These are phyloP conservation scores for Backusella tuberculispora DNA, from an alignment of 192 early-diverging fungal genomes.

Conservation along the genomic window DNA sequence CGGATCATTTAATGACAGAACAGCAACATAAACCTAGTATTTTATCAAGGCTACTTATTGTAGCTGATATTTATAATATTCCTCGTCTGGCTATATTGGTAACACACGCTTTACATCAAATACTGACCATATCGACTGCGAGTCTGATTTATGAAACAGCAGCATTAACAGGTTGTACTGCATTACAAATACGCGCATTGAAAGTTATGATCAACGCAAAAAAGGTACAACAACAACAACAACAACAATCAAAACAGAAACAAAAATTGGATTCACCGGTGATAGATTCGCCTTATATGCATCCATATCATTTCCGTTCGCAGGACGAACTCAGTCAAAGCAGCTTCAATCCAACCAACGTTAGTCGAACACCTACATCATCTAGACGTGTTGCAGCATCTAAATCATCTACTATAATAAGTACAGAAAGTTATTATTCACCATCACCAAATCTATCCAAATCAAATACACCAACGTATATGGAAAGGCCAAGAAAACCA, in stretches of 20 bases:
- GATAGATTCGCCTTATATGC: neutral
- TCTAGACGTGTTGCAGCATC: neutral
- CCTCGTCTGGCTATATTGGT: conserved; percentile 55
- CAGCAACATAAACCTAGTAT: conserved; percentile 66
- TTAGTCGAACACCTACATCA: neutral
- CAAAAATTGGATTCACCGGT: neutral
- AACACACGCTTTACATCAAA: conserved; percentile 61
- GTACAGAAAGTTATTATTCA: neutral
- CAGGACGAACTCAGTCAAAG: neutral
- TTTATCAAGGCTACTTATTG: conserved; percentile 59
- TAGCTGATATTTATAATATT: conserved; percentile 62
- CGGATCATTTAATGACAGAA: conserved; percentile 58
- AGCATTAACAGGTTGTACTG: conserved; percentile 59
- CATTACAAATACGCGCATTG: conserved; percentile 62
- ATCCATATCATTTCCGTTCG: neutral
- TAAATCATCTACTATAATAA: neutral
- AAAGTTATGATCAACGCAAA: conserved; percentile 56
- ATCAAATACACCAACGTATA: conserved; percentile 3
- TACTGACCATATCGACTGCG: conserved; percentile 61
- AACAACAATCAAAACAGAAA: neutral
- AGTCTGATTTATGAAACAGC: conserved; percentile 67
- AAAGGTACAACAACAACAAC: conserved; percentile 50
- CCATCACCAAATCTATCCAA: conserved; percentile 23
- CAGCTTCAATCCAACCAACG: neutral
- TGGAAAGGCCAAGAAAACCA: conserved; percentile 8